Conservation (phyloP, 2,329 filamentous ascomycete genomes). For the Arthrobotrys pseudoclavata region DNA sequence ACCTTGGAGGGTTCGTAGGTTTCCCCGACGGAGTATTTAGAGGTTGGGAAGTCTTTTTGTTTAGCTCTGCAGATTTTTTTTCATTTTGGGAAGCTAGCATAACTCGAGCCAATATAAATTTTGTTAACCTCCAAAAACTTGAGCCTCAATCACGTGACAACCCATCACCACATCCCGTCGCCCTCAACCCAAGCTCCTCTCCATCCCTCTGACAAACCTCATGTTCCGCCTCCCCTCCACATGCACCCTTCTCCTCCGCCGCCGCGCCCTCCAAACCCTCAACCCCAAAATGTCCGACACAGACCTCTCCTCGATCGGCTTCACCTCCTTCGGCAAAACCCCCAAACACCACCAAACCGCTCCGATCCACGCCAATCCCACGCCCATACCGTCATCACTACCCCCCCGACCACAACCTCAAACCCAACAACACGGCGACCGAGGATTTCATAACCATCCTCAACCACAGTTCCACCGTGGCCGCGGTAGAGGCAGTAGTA, state of each 20-base stretch:
- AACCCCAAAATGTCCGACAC: conserved; percentile 38
- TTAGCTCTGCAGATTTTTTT: too few species aligned
- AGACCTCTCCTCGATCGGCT: conserved; percentile 55
- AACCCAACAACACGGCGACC: background rate
- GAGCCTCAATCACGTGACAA: background rate
- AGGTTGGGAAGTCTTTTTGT: too few species aligned
- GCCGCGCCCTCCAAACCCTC: background rate
- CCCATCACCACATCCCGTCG: background rate
- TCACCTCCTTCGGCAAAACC: conserved; percentile 56
- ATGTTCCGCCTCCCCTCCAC: background rate
- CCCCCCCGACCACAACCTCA: conserved; percentile 40
- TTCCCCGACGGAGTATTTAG: too few species aligned
- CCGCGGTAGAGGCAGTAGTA: conserved; percentile 3
- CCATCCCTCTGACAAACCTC: too few species aligned
- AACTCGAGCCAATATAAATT: too few species aligned
- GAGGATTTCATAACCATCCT: background rate
- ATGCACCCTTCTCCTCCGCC: background rate
- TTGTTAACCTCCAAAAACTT: too few species aligned
- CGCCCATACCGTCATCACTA: conserved; percentile 8
- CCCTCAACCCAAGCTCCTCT: too few species aligned
- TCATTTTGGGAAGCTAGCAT: too few species aligned
- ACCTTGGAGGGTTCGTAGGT: too few species aligned
- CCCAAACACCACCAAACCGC: conserved; percentile 26
- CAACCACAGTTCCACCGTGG: background rate
- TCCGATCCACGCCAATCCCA: conserved; percentile 43